Base-by-base conservation (phyloP, 2,329 filamentous ascomycete species). In the Trichoderma brevicompactum region DNA sequence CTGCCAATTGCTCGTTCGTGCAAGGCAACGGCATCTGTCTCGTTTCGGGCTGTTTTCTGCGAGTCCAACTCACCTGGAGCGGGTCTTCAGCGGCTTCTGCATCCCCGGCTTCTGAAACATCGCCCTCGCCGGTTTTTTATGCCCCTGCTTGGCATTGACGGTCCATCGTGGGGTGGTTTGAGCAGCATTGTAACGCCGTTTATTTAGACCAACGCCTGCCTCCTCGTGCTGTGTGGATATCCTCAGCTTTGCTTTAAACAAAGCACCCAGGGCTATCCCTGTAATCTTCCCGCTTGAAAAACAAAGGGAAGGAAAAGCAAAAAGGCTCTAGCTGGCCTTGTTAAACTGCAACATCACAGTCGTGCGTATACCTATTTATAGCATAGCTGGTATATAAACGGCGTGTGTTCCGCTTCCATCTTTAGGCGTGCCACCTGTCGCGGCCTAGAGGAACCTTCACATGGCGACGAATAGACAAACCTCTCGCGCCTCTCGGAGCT, bases 401-500 rank as follows among this genome's bases (percentile, higher is more conserved):
- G 19, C 34, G 40, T 41, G 41, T 3, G 17, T 15, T 10, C n/a
- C 41, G 36, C 43, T 43, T 34, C 28, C 50, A 34, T 34, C 34
- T 5, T 56, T 36, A 34, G 49, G 32, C 32, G 50, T 34, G 49
- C 28, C 36, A 55, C 49, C 49, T 64, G 60, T 48, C 52, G 60
- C 41, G 41, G 49, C 43, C 38, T 28, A 55, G 49, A n/a, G 60
- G n/a, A 46, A 56, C 7, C 17, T 55, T 56, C 36, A 54, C 17
- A 70, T 71, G 70, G 43, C 68, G 49, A 67, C 68, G 49, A 67
- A 56, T 64, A 65, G 68, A 65, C 68, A 64, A 38, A 50, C 59
- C 17, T 72, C 70, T 34, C 66, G 68, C 19, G 50, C 53, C 58
- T 71, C 70, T 49, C 70, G 69, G 38, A 63, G 60, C 65, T 72